Evolutionary conservation across 257 asterid species (phyloP).

Genomic region (Buddleja alternifolia): DNA sequence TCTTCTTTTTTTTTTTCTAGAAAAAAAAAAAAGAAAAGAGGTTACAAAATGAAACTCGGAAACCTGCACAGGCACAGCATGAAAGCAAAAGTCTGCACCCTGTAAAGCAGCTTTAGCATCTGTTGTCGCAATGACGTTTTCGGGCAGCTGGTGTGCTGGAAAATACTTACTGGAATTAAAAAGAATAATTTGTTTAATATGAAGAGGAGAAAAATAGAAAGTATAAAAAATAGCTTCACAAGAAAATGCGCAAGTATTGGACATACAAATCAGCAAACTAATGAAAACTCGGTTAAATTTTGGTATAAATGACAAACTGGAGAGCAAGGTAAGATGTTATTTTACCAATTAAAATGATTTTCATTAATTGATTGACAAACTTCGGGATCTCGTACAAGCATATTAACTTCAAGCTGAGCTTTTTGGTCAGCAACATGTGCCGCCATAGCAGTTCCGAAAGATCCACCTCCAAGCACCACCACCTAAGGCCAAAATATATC

Average conservation of each 20-base stretch:
- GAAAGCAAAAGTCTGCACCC: constrained; percentile 89
- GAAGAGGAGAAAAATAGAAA: not conserved
- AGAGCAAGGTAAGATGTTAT: constrained; percentile 16
- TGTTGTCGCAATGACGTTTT: constrained; percentile 75
- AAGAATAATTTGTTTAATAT: not conserved
- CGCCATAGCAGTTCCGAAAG: constrained; percentile 96
- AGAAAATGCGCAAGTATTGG: not conserved
- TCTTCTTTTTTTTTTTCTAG: too few species aligned
- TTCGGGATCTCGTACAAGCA: constrained; percentile 80
- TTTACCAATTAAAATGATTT: constrained; percentile 61
- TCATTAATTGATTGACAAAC: constrained; percentile 71
- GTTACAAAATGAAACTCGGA: not conserved
- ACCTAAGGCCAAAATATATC: constrained; percentile 47
- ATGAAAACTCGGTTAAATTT: constrained; percentile 1
- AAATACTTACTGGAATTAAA: constrained; percentile 69
- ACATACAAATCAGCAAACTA: not conserved
- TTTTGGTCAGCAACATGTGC: constrained; percentile 86
- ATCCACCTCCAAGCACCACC: constrained; percentile 97
- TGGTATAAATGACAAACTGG: constrained; percentile 1
- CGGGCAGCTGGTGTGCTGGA: constrained; percentile 72
- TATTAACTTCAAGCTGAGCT: constrained; percentile 63
- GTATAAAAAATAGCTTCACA: not conserved
- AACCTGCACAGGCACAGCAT: constrained; percentile 97
- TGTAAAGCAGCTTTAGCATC: constrained; percentile 81
- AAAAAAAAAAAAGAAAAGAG: not conserved